These are phyloP conservation scores for Sinapis alba DNA, from an alignment of 441 rosid genomes.

Conservation along the genomic window DNA sequence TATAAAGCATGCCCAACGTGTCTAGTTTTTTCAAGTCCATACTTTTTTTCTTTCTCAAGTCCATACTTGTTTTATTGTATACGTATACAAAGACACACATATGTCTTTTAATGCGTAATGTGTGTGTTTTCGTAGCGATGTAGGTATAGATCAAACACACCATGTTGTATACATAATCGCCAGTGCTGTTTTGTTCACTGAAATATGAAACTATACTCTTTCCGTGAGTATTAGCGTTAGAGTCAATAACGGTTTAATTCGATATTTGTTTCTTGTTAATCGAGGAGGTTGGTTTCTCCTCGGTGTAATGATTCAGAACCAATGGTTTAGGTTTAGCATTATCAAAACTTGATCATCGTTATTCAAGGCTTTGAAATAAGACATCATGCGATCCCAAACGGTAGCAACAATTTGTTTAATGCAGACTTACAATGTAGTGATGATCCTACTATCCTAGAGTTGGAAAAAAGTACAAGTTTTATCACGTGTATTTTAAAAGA, in stretches of 20 bases:
- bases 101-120: background rate
- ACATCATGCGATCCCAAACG: background rate
- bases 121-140: background rate
- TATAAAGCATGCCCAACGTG: slow-evolving; percentile 32
- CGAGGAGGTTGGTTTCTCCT: background rate
- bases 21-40: slow-evolving; percentile 22
- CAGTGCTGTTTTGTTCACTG: background rate
- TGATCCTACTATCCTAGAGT: background rate
- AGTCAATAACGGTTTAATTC: background rate
- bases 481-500: background rate
- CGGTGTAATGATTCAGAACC: background rate
- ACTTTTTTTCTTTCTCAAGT: slow-evolving; percentile 5
- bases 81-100: background rate
- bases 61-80: slow-evolving; percentile 3
- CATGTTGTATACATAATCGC: background rate
- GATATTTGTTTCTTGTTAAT: background rate
- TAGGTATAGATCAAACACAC: background rate
- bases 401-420: background rate
- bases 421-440: background rate
- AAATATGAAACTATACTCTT: background rate
- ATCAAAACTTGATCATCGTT: background rate
- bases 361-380: background rate
- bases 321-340: background rate
- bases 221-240: background rate
- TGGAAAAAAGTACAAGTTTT: background rate